Percentiles rank a stretch among this genome's conserved stretches.
These are phyloP conservation scores for Suillus brevipes DNA, from an alignment of 768 basidiomycete genomes.

Conservation along the genomic window DNA sequence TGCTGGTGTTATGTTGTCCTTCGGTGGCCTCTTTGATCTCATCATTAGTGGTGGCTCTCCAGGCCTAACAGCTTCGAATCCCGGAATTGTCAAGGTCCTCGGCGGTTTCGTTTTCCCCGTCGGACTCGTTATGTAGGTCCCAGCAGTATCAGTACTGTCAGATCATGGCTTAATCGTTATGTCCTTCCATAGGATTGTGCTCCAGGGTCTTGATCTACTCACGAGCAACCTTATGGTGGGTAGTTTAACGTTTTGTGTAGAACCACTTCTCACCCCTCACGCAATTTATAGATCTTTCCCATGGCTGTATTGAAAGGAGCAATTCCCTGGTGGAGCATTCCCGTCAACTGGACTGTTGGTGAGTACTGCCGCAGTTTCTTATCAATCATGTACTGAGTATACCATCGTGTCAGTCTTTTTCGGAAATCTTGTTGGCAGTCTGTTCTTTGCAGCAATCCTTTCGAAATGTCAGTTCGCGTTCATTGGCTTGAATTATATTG, in stretches of 20 bases:
- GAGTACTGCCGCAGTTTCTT: conserved; percentile 10
- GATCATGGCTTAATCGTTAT: not conserved
- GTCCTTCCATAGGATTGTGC: conserved; percentile 55
- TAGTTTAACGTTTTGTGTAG: not conserved
- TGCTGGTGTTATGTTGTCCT: conserved; percentile 74
- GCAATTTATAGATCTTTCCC: conserved; percentile 54
- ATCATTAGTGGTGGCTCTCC: conserved; percentile 61
- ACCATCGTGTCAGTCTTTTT: conserved; percentile 52
- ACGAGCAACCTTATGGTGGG: conserved; percentile 78
- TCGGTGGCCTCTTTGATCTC: conserved; percentile 65
- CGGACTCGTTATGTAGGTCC: conserved; percentile 70
- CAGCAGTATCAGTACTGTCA: not conserved
- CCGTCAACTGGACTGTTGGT: conserved; percentile 71
- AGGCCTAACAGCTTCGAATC: conserved; percentile 51
- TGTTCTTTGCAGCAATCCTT: conserved; percentile 69
- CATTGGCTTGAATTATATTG: conserved; percentile 1
- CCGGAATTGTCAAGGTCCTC: conserved; percentile 66
- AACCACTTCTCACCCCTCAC: conserved; percentile 5
- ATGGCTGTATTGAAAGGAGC: conserved; percentile 64
- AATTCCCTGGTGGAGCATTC: conserved; percentile 70
- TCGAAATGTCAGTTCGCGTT: conserved; percentile 52
- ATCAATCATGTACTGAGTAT: not conserved
- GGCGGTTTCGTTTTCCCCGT: conserved; percentile 74
- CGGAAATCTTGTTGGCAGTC: conserved; percentile 66
- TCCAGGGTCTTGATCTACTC: conserved; percentile 68